Evolutionary conservation across 2,329 filamentous ascomycete species (phyloP).

Genomic region (Xylariales sp.): DNA sequence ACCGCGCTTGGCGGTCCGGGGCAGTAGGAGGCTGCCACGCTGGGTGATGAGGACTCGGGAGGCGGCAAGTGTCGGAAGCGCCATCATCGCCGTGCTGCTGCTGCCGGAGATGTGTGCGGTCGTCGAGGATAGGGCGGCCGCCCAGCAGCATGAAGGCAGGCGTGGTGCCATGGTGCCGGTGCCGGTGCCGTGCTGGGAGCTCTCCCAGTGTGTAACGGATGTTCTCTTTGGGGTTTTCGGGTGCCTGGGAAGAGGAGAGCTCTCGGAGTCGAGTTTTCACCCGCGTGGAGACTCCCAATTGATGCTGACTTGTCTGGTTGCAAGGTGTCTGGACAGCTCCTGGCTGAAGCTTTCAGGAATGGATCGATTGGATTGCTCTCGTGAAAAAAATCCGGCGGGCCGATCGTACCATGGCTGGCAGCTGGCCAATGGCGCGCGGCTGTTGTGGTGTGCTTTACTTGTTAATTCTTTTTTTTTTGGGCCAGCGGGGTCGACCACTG

Average conservation of each 20-base stretch:
- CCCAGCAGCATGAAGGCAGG: conserved; percentile 40
- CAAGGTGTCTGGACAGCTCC: neutral
- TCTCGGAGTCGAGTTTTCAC: neutral
- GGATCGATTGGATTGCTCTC: neutral
- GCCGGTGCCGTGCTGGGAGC: conserved; percentile 14
- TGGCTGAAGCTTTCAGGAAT: conserved; percentile 3
- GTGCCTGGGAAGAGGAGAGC: neutral
- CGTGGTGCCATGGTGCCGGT: conserved; percentile 36
- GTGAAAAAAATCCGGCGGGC: conserved; percentile 8
- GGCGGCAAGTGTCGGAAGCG: too few species aligned
- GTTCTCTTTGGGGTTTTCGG: neutral
- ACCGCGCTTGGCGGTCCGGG: conserved; percentile 40
- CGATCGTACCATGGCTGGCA: neutral
- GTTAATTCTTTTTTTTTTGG: too few species aligned
- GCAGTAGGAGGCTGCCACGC: conserved; percentile 33
- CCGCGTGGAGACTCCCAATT: too few species aligned
- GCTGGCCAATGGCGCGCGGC: neutral
- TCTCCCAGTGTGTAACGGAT: too few species aligned
- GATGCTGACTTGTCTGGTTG: too few species aligned
- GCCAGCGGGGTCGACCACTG: too few species aligned
- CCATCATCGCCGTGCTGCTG: conserved; percentile 15
- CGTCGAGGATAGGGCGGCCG: conserved; percentile 28
- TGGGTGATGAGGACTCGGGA: conserved; percentile 24
- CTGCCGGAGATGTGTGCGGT: conserved; percentile 18
- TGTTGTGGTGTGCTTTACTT: neutral